Conservation (phyloP, 1,284 basidiomycete species). For the Dichomitus squalens region DNA sequence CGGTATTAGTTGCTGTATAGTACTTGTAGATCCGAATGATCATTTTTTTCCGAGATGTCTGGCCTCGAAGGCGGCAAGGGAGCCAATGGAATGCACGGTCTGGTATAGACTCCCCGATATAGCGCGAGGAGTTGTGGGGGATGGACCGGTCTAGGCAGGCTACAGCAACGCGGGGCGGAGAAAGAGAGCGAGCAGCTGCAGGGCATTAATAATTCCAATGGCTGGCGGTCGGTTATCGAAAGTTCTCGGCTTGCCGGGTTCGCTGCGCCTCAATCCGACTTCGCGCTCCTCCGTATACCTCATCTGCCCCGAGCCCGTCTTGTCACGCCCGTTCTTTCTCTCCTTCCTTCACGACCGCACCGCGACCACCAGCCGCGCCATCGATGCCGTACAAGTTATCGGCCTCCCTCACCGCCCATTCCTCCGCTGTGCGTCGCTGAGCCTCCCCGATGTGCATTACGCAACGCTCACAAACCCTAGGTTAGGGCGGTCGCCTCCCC, state of each 20-base stretch:
- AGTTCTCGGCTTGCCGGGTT: slow-evolving; percentile 27
- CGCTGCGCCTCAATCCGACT: slow-evolving; percentile 27
- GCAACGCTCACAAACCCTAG: slow-evolving; percentile 42
- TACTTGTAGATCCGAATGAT: not conserved
- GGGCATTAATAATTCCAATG: too few relatives aligned
- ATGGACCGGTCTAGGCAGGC: not conserved
- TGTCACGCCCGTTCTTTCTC: slow-evolving; percentile 17
- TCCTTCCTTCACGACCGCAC: slow-evolving; percentile 24
- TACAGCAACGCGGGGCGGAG: not conserved
- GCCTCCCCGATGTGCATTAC: slow-evolving; percentile 7
- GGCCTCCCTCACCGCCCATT: slow-evolving; percentile 70
- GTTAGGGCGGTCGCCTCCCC: slow-evolving; percentile 78
- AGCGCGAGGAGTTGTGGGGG: too few relatives aligned
- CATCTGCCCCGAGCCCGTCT: slow-evolving; percentile 17
- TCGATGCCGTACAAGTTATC: slow-evolving; percentile 85
- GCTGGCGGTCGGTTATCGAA: slow-evolving; percentile 26
- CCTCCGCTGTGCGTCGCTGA: slow-evolving; percentile 66
- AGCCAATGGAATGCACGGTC: not conserved
- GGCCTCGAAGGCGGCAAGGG: not conserved
- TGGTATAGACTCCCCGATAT: not conserved
- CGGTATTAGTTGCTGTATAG: not conserved
- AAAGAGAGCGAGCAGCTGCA: too few relatives aligned
- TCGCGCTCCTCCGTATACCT: slow-evolving; percentile 18
- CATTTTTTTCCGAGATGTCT: not conserved
- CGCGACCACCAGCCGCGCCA: slow-evolving; percentile 18